Evolutionary conservation across 2,329 filamentous ascomycete species (phyloP).

Genomic region (Ceratocystis cubensis): DNA sequence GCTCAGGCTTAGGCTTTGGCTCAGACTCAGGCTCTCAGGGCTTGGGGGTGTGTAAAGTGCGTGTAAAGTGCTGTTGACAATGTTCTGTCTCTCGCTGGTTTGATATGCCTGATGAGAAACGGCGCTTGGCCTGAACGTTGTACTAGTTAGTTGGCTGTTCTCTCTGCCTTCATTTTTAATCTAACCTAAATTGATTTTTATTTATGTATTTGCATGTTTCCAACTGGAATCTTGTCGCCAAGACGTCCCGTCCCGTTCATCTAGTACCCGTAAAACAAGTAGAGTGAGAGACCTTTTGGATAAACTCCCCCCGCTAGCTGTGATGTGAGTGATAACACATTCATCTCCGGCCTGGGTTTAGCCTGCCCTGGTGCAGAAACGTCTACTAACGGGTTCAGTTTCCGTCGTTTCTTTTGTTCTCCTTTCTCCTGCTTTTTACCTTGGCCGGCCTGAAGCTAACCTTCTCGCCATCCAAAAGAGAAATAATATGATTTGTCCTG

Average conservation of each 20-base stretch:
- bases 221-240: background rate
- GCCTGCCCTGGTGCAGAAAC: background rate
- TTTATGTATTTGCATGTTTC: background rate
- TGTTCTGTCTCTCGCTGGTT: background rate
- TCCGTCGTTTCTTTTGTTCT: background rate
- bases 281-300: background rate
- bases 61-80: background rate
- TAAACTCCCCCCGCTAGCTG: background rate
- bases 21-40: background rate
- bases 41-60: background rate
- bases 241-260: constrained; percentile 7
- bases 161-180: background rate
- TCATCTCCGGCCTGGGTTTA: background rate
- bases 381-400: background rate
- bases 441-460: background rate
- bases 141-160: background rate
- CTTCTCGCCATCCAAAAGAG: background rate
- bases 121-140: background rate
- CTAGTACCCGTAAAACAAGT: background rate
- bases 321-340: background rate
- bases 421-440: constrained; percentile 3
- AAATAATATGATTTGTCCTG: background rate
- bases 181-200: background rate
- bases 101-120: constrained; percentile 6
- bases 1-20: background rate